phyloP scores from a whole-genome alignment of 75 land plant species.

The Selaginella moellendorffii region DNA sequence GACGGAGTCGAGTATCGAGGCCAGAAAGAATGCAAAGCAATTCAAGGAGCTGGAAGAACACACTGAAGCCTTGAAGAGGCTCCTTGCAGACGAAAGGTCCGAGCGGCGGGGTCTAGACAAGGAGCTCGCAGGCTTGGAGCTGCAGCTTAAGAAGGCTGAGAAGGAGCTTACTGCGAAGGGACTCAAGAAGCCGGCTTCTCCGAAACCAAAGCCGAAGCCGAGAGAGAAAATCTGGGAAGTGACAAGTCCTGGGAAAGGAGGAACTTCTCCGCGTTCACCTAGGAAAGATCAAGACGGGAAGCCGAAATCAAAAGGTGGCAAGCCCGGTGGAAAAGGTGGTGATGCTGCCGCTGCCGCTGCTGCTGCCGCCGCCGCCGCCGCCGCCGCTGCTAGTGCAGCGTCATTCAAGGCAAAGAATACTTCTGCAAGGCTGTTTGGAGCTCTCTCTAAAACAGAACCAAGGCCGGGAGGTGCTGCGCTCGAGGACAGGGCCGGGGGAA shows the following conservation, averaged over 20 bases:
- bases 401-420: too few relatives aligned
- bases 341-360: too few relatives aligned
- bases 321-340: too few relatives aligned
- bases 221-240: background rate
- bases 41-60: background rate
- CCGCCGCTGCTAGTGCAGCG: too few relatives aligned
- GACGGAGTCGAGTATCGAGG: background rate
- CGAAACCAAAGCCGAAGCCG: background rate
- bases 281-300: too few relatives aligned
- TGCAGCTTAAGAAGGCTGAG: background rate
- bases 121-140: background rate
- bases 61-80: background rate
- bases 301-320: too few relatives aligned
- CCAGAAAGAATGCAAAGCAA: background rate
- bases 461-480: too few relatives aligned
- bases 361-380: too few relatives aligned
- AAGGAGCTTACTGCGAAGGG: background rate
- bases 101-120: background rate
- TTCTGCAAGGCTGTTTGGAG: too few relatives aligned
- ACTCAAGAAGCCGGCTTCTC: background rate
- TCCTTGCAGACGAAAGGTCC: background rate
- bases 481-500: too few relatives aligned
- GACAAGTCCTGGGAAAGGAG: background rate
- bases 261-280: background rate
- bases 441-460: too few relatives aligned